Evolutionary conservation across 306 rosid genomes (phyloP).

Genomic region (Quillaja saponaria): DNA sequence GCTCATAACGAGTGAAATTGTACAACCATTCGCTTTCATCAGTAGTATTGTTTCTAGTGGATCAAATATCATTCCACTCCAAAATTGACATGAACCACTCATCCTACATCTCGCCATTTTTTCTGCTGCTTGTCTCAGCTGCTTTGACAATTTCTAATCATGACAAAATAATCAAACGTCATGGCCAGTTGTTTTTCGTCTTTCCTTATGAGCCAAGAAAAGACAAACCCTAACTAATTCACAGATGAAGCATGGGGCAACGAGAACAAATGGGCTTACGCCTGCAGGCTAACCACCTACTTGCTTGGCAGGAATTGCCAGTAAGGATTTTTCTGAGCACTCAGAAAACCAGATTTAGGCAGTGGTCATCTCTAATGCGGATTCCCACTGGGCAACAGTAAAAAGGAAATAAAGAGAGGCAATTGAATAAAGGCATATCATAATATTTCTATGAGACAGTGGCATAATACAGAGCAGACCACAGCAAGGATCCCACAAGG

Average conservation of each 20-base stretch:
- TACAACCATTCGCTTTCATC: too few species aligned
- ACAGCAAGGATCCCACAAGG: constrained; percentile 51
- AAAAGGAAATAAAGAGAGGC: constrained; percentile 6
- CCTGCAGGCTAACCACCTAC: constrained; percentile 22
- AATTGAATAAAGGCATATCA: constrained; percentile 42
- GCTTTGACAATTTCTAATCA: too few species aligned
- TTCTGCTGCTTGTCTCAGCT: too few species aligned
- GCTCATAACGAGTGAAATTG: too few species aligned
- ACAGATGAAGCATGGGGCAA: constrained; percentile 1
- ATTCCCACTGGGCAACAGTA: not conserved
- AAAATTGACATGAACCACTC: too few species aligned
- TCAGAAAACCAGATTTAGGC: not conserved
- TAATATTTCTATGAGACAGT: constrained; percentile 60
- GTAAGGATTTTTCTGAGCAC: too few species aligned
- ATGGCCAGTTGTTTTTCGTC: not conserved
- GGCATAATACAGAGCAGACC: constrained; percentile 76
- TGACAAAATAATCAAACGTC: too few species aligned
- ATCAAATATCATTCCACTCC: too few species aligned
- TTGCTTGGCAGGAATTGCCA: not conserved
- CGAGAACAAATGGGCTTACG: constrained; percentile 19
- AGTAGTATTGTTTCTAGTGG: too few species aligned
- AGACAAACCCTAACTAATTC: not conserved
- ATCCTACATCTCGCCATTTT: too few species aligned
- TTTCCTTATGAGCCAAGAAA: not conserved
- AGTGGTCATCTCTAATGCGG: not conserved